Base-by-base conservation (phyloP, 495 filamentous ascomycete genomes). In the Talaromyces liani region DNA sequence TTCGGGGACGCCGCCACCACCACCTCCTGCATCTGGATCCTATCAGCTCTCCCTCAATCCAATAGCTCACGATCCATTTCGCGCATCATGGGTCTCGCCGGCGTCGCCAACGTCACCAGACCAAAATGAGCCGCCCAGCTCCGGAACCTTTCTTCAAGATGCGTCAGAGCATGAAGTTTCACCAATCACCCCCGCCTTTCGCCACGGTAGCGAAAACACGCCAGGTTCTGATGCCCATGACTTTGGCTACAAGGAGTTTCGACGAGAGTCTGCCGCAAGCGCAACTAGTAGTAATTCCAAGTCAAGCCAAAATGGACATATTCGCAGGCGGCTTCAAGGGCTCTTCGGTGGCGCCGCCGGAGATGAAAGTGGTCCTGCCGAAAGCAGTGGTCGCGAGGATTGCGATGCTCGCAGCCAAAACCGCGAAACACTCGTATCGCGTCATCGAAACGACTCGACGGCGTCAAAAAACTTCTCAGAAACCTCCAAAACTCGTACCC, bases 251-350 rank as follows among this genome's bases (percentile, higher is more conserved):
- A 80, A 82, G 59, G 90, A 96, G 60, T 86, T 91, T 64, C 81
- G 94, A 60, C 84, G 95, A 58, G 95, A 95, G 10, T 98, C 95
- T 22, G 82, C 92, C 62, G 91, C 92, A 8, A 97, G 93, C 72
- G 87, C 88, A 47, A 94, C 88, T 70, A 98, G 94, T 66, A 87
- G 88, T 62, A 94, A 92, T 7, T 98, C 94, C 16, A 91, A 89
- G 71, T 86, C 89, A 5, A 94, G 89, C 69, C 73, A 86, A 22
- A 79, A 89, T 66, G 83, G 87, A 58, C 84, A 85, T 41, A 79
- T 90, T 58, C 82, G 88, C 73, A 92, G 89, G 76, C 83, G 90
- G 73, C 71, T 93, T 47, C 88, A 91, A 69, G 89, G 87, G 18
- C 89, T 96, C 68, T 94, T 96, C 74, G 91, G 92, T 8, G 7